phyloP scores from a whole-genome alignment of 2,329 filamentous ascomycete genomes.

The Penicillium sp. region DNA sequence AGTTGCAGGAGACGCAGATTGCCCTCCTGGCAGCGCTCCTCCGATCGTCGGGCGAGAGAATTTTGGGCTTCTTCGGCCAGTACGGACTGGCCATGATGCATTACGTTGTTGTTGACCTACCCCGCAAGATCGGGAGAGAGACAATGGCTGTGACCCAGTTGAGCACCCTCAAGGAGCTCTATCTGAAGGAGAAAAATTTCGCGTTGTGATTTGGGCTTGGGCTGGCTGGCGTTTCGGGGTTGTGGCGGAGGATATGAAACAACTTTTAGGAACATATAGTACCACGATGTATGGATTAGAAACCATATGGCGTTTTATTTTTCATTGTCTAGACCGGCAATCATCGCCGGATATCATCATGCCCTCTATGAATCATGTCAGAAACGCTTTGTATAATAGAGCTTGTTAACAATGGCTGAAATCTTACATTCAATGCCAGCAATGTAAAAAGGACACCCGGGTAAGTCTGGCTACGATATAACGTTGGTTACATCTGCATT shows the following conservation, averaged over 20 bases:
- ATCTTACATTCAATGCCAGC: neutral
- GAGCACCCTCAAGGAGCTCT: slow-evolving; percentile 37
- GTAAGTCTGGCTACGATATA: neutral
- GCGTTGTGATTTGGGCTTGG: slow-evolving; percentile 26
- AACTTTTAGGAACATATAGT: neutral
- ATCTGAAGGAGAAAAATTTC: slow-evolving; percentile 36
- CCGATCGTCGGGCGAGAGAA: slow-evolving; percentile 68
- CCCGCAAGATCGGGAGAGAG: slow-evolving; percentile 47
- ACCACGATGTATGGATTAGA: neutral
- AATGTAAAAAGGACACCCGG: neutral
- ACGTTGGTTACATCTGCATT: neutral
- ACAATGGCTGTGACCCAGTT: slow-evolving; percentile 39
- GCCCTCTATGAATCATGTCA: neutral
- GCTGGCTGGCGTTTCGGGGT: neutral
- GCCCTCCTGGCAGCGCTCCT: slow-evolving; percentile 70
- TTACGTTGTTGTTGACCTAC: slow-evolving; percentile 68
- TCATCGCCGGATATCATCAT: neutral
- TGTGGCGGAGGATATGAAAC: neutral
- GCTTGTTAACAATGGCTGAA: neutral
- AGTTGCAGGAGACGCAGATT: slow-evolving; percentile 71
- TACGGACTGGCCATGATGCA: slow-evolving; percentile 69
- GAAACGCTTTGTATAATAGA: neutral
- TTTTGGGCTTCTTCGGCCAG: slow-evolving; percentile 77
- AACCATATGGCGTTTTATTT: neutral
- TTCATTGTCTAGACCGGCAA: neutral